These are phyloP conservation scores for Sugiyamaella castrensis DNA, from an alignment of 1,139 yeast genomes.

Conservation along the genomic window DNA sequence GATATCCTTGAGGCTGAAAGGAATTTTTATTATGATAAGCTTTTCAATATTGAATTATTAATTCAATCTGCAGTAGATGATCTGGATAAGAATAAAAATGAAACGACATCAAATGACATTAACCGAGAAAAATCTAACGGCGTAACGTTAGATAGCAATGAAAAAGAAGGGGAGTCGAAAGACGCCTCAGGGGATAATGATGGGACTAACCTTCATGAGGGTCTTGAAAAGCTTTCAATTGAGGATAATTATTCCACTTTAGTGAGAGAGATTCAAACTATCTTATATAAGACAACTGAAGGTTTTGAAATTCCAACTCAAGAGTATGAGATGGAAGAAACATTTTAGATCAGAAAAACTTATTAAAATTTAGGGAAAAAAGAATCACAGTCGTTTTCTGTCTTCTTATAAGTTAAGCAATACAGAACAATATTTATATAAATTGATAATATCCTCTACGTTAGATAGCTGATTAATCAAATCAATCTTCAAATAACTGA, in stretches of 20 bases:
- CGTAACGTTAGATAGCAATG: conserved; percentile 18
- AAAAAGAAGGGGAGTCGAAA: background rate
- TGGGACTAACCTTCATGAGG: conserved; percentile 23
- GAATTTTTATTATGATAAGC: conserved; percentile 83
- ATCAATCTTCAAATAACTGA: no score
- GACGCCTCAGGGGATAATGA: conserved; percentile 11
- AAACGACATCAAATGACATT: conserved; percentile 8
- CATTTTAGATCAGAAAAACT: conserved; percentile 24
- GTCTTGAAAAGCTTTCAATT: conserved; percentile 30
- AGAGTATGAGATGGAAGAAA: conserved; percentile 34
- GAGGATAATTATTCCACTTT: conserved; percentile 21
- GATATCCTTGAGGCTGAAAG: conserved; percentile 56
- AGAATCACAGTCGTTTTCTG: no score
- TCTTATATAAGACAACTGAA: conserved; percentile 77
- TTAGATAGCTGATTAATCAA: no score
- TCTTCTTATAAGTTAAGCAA: no score
- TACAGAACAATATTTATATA: no score
- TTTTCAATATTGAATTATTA: conserved; percentile 82
- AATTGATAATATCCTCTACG: no score
- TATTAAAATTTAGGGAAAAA: background rate
- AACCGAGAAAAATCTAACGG: conserved; percentile 17
- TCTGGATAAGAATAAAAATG: conserved; percentile 36
- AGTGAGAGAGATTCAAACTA: conserved; percentile 58
- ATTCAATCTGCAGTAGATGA: conserved; percentile 62
- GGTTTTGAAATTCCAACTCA: conserved; percentile 48